phyloP scores from a whole-genome alignment of 352 stramenopile genomes.

The Pythium brachiatum region DNA sequence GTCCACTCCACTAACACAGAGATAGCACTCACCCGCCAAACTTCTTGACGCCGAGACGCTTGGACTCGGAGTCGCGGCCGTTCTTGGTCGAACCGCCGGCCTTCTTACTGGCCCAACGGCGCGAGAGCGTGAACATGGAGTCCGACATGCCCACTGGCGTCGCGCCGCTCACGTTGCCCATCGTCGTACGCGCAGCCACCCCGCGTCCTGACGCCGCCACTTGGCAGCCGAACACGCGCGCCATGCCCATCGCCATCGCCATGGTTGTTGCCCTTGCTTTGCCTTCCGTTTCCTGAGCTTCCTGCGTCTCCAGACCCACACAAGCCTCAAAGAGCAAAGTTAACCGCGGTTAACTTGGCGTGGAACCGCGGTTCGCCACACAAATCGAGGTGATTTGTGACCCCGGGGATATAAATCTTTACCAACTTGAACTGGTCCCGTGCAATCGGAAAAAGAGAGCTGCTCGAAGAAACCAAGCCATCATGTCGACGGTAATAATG shows the following conservation, averaged over 20 bases:
- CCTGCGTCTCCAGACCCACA: not conserved
- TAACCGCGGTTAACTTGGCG: conserved; percentile 19
- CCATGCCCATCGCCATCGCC: conserved; percentile 74
- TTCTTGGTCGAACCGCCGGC: conserved; percentile 97
- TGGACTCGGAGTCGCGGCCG: conserved; percentile 95
- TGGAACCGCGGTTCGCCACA: conserved; percentile 19
- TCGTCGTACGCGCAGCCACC: conserved; percentile 7
- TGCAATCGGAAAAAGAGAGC: not conserved
- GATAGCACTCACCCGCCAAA: conserved; percentile 79
- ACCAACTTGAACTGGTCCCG: not conserved
- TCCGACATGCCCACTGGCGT: conserved; percentile 32
- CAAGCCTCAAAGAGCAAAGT: not conserved
- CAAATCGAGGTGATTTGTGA: conserved; percentile 1
- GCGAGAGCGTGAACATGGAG: conserved; percentile 46
- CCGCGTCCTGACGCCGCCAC: conserved; percentile 19
- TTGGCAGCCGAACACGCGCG: conserved; percentile 58
- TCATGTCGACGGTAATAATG: conserved; percentile 35
- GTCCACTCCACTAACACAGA: too few relatives aligned
- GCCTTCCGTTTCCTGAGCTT: conserved; percentile 3
- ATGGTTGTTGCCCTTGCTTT: conserved; percentile 28
- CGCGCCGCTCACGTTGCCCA: conserved; percentile 15
- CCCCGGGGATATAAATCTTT: not conserved
- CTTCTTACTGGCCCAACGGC: conserved; percentile 94
- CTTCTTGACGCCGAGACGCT: conserved; percentile 97
- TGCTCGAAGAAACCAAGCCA: not conserved